Base-by-base conservation (phyloP, 2,329 filamentous ascomycete species). In the Scedosporium aurantiacum region DNA sequence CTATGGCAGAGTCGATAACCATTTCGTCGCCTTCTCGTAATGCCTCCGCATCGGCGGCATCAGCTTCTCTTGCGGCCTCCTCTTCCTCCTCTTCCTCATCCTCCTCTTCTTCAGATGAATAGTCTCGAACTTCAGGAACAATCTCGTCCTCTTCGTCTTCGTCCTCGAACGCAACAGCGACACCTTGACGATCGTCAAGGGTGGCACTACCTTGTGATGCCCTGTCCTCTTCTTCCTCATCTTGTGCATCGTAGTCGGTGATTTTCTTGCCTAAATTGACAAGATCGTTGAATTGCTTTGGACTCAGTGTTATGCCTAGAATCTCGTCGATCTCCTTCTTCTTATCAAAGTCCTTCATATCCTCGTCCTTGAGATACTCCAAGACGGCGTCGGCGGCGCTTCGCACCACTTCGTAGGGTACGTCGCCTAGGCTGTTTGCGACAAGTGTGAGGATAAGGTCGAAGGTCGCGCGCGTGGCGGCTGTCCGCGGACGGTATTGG, bases 261-360 rank as follows among this genome's bases (percentile, higher is more conserved):
- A 99, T 96, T 76, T 99, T 99, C 79, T 99, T 99, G 65, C 92
- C 91, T 52, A 99, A 78, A 70, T 97, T 99, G 61, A 97, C 87
- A 66, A 99, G 77, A 76, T 97, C 93, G 71, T 97, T 97, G 78
- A 97, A 99, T 72, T 96, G 88, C 71, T 97, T 96, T 1, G 90
- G 84, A 57, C 82, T 87, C 78, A 97, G 83, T 0, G 86, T 85
- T 41, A 82, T 82, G n/a, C 93, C 94, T 50, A 99, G 75, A 63
- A 97, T 85, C 66, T 97, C 94, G 68, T 99, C 94, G 52, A 97
- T 85, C 72, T 97, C 91, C 75, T 92, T 96, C 79, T 99, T 99
- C 79, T 95, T 97, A 72, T 99, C 94, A 63, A 96, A 90, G 71
- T 99, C 94, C 73, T 97, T 97, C 77, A 97, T 79, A 65, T 92